Evolutionary conservation across 345 rosid species (phyloP).

Genomic region (Brassica rapa): DNA sequence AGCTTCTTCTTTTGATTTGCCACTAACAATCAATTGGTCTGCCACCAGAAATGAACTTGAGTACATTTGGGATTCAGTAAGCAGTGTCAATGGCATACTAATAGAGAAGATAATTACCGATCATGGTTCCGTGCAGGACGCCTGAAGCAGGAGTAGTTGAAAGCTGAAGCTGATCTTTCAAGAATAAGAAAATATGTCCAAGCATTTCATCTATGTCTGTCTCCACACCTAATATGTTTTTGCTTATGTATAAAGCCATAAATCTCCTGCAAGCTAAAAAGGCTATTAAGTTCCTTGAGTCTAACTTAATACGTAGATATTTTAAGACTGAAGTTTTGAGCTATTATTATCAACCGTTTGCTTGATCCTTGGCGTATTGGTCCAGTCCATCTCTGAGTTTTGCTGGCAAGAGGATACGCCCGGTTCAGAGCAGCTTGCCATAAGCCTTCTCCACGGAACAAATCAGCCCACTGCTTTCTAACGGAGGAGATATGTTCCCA

Average conservation of each 20-base stretch:
- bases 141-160: conserved; percentile 61
- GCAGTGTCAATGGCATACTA: not conserved
- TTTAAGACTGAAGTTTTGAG: too few species aligned
- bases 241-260: conserved; percentile 64
- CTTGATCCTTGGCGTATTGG: conserved; percentile 74
- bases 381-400: conserved; percentile 74
- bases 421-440: conserved; percentile 81
- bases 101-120: conserved; percentile 50
- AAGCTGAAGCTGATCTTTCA: conserved; percentile 84
- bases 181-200: conserved; percentile 79
- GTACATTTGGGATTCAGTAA: not conserved
- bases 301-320: too few species aligned
- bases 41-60: conserved; percentile 23
- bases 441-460: conserved; percentile 71
- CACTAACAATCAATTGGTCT: conserved; percentile 88
- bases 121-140: conserved; percentile 77
- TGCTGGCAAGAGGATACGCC: conserved; percentile 55
- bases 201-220: conserved; percentile 71
- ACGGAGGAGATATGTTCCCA: conserved; percentile 71
- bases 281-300: not conserved
- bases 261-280: conserved; percentile 68
- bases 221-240: conserved; percentile 56
- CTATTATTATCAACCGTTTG: conserved; percentile 48
- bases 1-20: conserved; percentile 68
- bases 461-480: conserved; percentile 69